phyloP scores from a whole-genome alignment of 1,139 yeast genomes.

The Candida sanyaensis region DNA sequence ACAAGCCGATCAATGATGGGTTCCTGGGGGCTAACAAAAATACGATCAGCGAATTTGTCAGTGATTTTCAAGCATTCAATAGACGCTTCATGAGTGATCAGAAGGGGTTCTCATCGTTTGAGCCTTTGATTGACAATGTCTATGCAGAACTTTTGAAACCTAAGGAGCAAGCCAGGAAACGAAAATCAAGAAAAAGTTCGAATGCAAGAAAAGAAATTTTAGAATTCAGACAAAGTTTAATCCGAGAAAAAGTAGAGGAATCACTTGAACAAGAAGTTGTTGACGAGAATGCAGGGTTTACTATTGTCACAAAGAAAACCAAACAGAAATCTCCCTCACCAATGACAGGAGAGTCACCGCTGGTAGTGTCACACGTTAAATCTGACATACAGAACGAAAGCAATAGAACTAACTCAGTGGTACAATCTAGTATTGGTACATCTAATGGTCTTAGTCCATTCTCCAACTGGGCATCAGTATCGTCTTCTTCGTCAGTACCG shows the following conservation, averaged over 20 bases:
- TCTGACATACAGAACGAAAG: neutral
- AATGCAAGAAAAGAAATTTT: constrained; percentile 21
- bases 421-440: neutral
- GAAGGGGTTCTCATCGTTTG: constrained; percentile 40
- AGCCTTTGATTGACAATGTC: constrained; percentile 50
- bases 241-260: constrained; percentile 8
- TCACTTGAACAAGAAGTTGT: constrained; percentile 29
- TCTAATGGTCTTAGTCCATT: constrained; percentile 27
- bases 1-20: neutral
- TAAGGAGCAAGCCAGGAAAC: constrained; percentile 18
- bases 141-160: constrained; percentile 18
- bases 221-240: constrained; percentile 21
- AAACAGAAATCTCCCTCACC: constrained; percentile 17
- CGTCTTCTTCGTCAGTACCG: neutral
- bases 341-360: constrained; percentile 10
- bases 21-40: neutral
- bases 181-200: constrained; percentile 33
- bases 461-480: constrained; percentile 32
- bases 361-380: neutral
- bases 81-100: constrained; percentile 51
- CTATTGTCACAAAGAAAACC: constrained; percentile 27
- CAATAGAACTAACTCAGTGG: neutral
- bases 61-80: constrained; percentile 28
- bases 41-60: constrained; percentile 31
- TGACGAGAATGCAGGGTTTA: constrained; percentile 32